These are phyloP conservation scores for Fraxinus dipetala DNA, from an alignment of 305 asterid genomes.

Conservation along the genomic window DNA sequence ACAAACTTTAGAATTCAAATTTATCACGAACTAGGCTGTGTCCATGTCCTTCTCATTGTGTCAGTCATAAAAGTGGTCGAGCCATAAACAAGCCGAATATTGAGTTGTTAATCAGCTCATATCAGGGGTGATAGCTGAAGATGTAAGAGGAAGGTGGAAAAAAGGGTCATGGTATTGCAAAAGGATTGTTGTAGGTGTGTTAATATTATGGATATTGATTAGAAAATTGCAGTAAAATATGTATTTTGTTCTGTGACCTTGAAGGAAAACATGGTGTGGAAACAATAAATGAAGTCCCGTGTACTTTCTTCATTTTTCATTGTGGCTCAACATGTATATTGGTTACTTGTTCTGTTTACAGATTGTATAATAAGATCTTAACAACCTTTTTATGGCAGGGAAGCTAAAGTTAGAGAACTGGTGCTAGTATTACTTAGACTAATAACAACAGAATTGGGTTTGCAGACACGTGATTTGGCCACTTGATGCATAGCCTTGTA, in stretches of 20 bases:
- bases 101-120: not conserved
- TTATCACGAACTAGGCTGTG: not conserved
- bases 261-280: not conserved
- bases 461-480: slow-evolving; percentile 46
- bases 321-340: slow-evolving; percentile 3
- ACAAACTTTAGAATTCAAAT: not conserved
- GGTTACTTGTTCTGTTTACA: not conserved
- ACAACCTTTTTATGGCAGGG: slow-evolving; percentile 51
- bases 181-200: not conserved
- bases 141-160: not conserved
- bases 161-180: not conserved
- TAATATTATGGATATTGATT: not conserved
- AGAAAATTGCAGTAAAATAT: not conserved
- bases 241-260: not conserved
- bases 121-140: not conserved
- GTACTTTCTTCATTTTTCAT: slow-evolving; percentile 8
- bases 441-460: slow-evolving; percentile 61
- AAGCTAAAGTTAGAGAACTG: slow-evolving; percentile 67
- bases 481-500: slow-evolving; percentile 24
- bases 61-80: not conserved
- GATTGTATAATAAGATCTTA: slow-evolving; percentile 12
- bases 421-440: slow-evolving; percentile 77
- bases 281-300: not conserved
- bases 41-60: not conserved
- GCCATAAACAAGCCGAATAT: no score